Conservation (phyloP, 768 basidiomycete species). For the Mycena kentingensis region DNA sequence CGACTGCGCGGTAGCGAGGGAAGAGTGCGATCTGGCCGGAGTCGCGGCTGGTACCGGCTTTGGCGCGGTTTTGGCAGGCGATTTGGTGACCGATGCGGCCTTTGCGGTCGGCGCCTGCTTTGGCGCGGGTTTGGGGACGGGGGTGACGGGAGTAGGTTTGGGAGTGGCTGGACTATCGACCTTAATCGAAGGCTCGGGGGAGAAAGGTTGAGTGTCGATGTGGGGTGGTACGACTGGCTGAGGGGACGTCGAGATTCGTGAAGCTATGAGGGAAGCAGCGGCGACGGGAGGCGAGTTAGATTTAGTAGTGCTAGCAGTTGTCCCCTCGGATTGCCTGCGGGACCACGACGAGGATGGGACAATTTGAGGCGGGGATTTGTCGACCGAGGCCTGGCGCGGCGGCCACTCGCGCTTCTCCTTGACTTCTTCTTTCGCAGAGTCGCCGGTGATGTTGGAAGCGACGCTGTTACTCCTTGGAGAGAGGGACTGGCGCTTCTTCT, state of each 20-base stretch:
- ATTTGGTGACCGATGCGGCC: slow-evolving; percentile 15
- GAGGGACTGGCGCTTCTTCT: slow-evolving; percentile 64
- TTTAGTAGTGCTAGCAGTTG: slow-evolving; percentile 29
- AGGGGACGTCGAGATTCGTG: slow-evolving; percentile 15
- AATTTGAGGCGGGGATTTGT: slow-evolving; percentile 37
- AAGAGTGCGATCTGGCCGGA: slow-evolving; percentile 27
- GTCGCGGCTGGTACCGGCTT: slow-evolving; percentile 22
- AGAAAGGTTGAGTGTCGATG: slow-evolving; percentile 23
- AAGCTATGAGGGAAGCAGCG: slow-evolving; percentile 15
- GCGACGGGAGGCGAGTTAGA: slow-evolving; percentile 17
- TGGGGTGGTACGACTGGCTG: slow-evolving; percentile 20
- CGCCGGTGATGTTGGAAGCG: slow-evolving; percentile 61
- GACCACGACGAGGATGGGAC: slow-evolving; percentile 39
- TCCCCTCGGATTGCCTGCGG: slow-evolving; percentile 30
- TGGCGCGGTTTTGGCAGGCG: slow-evolving; percentile 17
- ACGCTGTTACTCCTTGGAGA: slow-evolving; percentile 68
- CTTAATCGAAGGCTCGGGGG: slow-evolving; percentile 23
- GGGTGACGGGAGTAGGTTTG: slow-evolving; percentile 15
- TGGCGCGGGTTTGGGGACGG: slow-evolving; percentile 30
- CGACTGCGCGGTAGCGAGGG: slow-evolving; percentile 19
- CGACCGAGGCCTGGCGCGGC: slow-evolving; percentile 45
- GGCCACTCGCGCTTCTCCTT: slow-evolving; percentile 83
- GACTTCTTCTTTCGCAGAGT: slow-evolving; percentile 64
- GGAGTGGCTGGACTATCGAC: slow-evolving; percentile 29
- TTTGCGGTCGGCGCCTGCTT: slow-evolving; percentile 21